These are phyloP conservation scores for Gloeophyllum trabeum DNA, from an alignment of 768 basidiomycete genomes.

Conservation along the genomic window DNA sequence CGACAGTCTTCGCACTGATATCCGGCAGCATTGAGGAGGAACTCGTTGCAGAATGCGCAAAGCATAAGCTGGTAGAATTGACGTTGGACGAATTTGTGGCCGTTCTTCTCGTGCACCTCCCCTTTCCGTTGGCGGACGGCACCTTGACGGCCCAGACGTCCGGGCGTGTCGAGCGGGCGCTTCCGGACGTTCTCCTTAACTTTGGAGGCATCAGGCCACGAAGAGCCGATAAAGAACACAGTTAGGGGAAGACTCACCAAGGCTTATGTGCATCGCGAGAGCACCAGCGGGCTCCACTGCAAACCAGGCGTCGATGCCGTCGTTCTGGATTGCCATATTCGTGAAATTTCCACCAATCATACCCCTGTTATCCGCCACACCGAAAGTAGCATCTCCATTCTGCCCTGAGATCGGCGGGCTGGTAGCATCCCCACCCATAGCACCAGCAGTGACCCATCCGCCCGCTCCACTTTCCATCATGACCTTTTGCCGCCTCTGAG, in stretches of 20 bases:
- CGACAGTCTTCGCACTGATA: constrained; percentile 99
- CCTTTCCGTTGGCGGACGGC: constrained; percentile 96
- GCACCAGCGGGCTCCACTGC: constrained; percentile 97
- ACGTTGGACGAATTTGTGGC: constrained; percentile 92
- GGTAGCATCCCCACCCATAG: constrained; percentile 59
- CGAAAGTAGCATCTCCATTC: constrained; percentile 31
- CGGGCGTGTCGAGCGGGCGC: constrained; percentile 84
- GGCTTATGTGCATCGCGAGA: constrained; percentile 78
- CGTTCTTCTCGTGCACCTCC: constrained; percentile 99
- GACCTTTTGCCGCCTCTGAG: constrained; percentile 85
- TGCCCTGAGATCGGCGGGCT: constrained; percentile 34
- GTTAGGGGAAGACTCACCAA: constrained; percentile 46
- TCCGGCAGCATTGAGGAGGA: constrained; percentile 93
- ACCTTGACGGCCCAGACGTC: constrained; percentile 93
- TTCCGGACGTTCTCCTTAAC: constrained; percentile 98
- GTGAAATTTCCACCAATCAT: constrained; percentile 7
- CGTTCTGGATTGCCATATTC: constrained; percentile 20
- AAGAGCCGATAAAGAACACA: not conserved
- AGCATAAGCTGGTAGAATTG: constrained; percentile 99
- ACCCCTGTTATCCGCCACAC: constrained; percentile 14
- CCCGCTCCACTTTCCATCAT: constrained; percentile 77
- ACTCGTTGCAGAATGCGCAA: constrained; percentile 96
- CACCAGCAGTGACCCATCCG: constrained; percentile 93
- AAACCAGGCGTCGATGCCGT: constrained; percentile 96
- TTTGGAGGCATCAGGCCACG: constrained; percentile 17